phyloP scores from a whole-genome alignment of 2,329 filamentous ascomycete species.

The Juglanconis oblonga region DNA sequence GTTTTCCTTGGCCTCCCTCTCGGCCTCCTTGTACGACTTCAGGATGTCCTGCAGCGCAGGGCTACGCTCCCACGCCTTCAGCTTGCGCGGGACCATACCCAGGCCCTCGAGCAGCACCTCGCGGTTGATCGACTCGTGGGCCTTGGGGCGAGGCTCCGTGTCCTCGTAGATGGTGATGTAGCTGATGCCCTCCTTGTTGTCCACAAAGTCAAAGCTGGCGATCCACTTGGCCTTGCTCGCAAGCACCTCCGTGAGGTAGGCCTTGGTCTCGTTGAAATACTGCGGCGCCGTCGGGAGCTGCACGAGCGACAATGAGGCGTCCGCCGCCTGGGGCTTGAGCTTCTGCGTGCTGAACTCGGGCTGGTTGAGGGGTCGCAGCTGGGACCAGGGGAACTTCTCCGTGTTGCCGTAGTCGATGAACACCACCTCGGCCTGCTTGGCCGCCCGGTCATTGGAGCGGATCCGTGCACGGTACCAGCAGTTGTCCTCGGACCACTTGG shows the following conservation, averaged over 20 bases:
- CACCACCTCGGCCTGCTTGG: constrained; percentile 83
- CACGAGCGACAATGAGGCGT: constrained; percentile 82
- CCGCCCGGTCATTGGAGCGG: constrained; percentile 86
- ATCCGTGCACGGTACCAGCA: constrained; percentile 95
- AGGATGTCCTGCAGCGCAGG: constrained; percentile 67
- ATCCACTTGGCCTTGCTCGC: constrained; percentile 71
- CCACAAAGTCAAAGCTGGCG: constrained; percentile 84
- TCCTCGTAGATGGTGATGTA: constrained; percentile 88
- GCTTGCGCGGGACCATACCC: constrained; percentile 87
- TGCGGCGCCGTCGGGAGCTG: constrained; percentile 81
- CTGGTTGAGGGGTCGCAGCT: constrained; percentile 76
- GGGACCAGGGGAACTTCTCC: constrained; percentile 81
- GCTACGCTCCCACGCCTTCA: constrained; percentile 85
- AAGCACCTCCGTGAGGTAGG: constrained; percentile 71
- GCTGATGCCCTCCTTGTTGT: constrained; percentile 72
- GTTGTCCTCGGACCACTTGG: constrained; percentile 83
- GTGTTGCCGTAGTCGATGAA: constrained; percentile 98
- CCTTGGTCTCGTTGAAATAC: constrained; percentile 78
- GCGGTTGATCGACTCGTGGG: constrained; percentile 81
- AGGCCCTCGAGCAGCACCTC: constrained; percentile 80
- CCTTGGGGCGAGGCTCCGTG: constrained; percentile 52
- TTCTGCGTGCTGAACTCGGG: constrained; percentile 76
- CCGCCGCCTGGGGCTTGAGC: constrained; percentile 81
- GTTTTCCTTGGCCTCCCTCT: constrained; percentile 75
- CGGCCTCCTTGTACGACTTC: constrained; percentile 67